Percentiles rank a stretch among this genome's conserved stretches.
Conservation (phyloP, 2,329 filamentous ascomycete species). For the Aspergillus fijiensis region DNA sequence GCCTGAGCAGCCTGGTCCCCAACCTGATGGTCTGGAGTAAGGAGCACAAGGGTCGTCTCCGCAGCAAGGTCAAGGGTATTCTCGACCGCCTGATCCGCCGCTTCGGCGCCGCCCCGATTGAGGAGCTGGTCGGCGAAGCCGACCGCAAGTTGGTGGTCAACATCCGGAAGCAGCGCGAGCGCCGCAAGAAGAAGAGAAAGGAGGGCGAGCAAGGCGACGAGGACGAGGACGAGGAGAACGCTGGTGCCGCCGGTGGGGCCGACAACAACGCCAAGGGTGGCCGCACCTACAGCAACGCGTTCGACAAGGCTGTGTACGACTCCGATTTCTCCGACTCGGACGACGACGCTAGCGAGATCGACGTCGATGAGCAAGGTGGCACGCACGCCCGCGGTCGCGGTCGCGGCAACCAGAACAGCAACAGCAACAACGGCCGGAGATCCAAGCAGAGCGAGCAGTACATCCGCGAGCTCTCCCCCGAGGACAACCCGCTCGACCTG, state of each 20-base stretch:
- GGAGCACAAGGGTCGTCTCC: constrained; percentile 97
- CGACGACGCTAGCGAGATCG: constrained; percentile 53
- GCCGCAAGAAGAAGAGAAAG: constrained; percentile 85
- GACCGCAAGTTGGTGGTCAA: constrained; percentile 90
- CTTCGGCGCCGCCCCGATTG: constrained; percentile 79
- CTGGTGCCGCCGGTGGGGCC: constrained; percentile 45
- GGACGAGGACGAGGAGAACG: constrained; percentile 52
- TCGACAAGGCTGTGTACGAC: constrained; percentile 58
- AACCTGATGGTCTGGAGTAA: constrained; percentile 95
- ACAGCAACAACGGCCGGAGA: constrained; percentile 42
- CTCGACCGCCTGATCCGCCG: constrained; percentile 89
- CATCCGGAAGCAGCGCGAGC: constrained; percentile 91
- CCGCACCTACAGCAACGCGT: constrained; percentile 20
- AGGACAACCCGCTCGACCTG: constrained; percentile 91
- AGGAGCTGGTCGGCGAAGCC: constrained; percentile 76
- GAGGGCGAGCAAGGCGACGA: constrained; percentile 59
- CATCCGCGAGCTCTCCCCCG: constrained; percentile 77
- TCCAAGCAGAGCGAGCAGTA: constrained; percentile 62
- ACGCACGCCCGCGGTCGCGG: constrained; percentile 36
- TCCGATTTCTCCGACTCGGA: constrained; percentile 89
- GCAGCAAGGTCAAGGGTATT: constrained; percentile 97
- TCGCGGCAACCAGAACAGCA: not conserved
- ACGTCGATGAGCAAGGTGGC: constrained; percentile 38
- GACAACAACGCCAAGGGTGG: constrained; percentile 18
- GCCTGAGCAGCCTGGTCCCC: constrained; percentile 74